phyloP scores from a whole-genome alignment of 306 rosid species.

The Lagenaria siceraria region DNA sequence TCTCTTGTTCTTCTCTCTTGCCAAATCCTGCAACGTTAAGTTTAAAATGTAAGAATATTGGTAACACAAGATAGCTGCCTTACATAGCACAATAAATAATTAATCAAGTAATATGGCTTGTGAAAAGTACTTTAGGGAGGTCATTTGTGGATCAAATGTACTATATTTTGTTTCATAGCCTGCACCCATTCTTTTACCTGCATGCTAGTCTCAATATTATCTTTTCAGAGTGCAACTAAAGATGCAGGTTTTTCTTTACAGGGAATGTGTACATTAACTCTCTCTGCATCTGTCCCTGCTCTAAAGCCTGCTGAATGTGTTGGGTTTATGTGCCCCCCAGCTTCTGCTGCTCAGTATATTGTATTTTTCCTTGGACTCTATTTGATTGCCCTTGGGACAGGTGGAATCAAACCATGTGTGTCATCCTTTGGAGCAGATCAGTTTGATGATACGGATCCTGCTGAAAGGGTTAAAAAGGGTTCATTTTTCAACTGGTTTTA shows the following conservation, averaged over 20 bases:
- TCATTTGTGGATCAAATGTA: background rate
- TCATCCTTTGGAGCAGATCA: constrained; percentile 95
- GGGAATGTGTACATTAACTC: constrained; percentile 96
- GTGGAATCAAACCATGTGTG: constrained; percentile 94
- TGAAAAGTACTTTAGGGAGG: background rate
- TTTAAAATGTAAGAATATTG: background rate
- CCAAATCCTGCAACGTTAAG: background rate
- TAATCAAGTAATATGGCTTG: background rate
- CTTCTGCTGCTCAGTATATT: constrained; percentile 70
- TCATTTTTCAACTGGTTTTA: constrained; percentile 98
- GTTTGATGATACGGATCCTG: constrained; percentile 87
- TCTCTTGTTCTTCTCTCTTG: background rate
- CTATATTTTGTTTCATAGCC: background rate
- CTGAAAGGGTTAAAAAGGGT: constrained; percentile 79
- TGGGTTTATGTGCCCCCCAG: constrained; percentile 62
- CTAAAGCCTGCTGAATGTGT: constrained; percentile 59
- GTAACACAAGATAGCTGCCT: background rate
- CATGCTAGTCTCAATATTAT: background rate
- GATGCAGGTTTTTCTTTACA: constrained; percentile 23
- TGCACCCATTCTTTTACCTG: background rate
- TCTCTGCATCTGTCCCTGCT: constrained; percentile 69
- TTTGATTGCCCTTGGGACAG: constrained; percentile 92
- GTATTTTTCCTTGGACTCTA: constrained; percentile 91
- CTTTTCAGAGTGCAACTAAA: background rate
- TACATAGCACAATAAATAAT: background rate